These are phyloP conservation scores for Ustilago tritici DNA, from an alignment of 1,284 basidiomycete species.

Conservation along the genomic window DNA sequence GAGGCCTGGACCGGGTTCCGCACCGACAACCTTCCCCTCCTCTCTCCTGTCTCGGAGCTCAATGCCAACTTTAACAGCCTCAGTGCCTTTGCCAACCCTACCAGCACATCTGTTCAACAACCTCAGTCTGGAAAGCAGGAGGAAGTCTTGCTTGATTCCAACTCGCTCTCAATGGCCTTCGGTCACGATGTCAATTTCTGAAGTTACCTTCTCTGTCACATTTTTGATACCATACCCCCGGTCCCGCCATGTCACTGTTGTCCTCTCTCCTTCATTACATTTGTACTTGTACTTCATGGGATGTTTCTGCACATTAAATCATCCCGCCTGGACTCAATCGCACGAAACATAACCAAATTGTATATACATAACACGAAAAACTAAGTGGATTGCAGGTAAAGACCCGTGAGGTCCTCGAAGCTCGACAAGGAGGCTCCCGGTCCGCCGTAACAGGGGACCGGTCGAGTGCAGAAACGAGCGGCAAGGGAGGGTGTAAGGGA, in stretches of 20 bases:
- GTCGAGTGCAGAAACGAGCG: no score
- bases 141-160: slow-evolving; percentile 5
- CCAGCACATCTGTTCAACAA: not conserved
- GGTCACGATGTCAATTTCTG: slow-evolving; percentile 4
- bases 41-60: slow-evolving; percentile 38
- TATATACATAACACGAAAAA: not conserved
- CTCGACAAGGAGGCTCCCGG: no score
- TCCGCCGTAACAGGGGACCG: no score
- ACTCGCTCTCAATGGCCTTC: slow-evolving; percentile 25
- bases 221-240: slow-evolving; percentile 2
- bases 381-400: no score
- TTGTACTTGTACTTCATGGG: slow-evolving; percentile 19
- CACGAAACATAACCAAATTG: not conserved
- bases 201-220: not conserved
- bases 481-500: no score
- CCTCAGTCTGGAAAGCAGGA: not conserved
- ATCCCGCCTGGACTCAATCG: not conserved
- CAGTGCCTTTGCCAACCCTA: slow-evolving; percentile 14
- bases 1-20: slow-evolving; percentile 18
- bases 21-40: slow-evolving; percentile 11
- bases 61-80: slow-evolving; percentile 29
- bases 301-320: not conserved
- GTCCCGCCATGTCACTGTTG: no score
- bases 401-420: no score
- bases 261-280: not conserved